Base-by-base conservation (phyloP, 305 asterid genomes). In the Fraxinus angustifolia region DNA sequence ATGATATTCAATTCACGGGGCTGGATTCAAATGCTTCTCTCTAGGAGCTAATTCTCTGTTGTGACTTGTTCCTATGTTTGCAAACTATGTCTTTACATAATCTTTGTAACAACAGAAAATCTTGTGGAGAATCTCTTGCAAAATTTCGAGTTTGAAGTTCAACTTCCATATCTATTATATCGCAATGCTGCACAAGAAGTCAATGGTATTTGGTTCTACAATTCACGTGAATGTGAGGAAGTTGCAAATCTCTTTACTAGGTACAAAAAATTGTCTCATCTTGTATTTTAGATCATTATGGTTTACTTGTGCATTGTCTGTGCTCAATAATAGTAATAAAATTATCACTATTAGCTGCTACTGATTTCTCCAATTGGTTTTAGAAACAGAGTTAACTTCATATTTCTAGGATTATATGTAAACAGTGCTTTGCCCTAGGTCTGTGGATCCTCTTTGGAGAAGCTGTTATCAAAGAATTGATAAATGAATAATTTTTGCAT, bases 121-220 rank as follows among this genome's bases (percentile, higher is more conserved):
- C 89, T 95, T 83, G 97, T 92, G 87, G 98, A 93, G 90, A 90
- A 90, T 91, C 91, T 95, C 72, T 80, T 88, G 88, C 96, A 91
- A 82, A 93, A 91, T 86, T 93, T 95, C 85, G 97, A 89, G 87
- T 89, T 82, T 85, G 99, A 95, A 86, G 87, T 95, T 79, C 96
- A 95, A 84, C 84, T 87, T 83, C 98, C 98, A 73, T 93, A 91
- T 87, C 76, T 95, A 73, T 74, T 93, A 76, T 92, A 95, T 83
- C 89, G 94, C 81, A 95, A 92, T 83, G 92, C 97, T 33, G 84
- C 92, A 40, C 93, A 90, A 85, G 99, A 93, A 88, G 93, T 68
- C 38, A 26, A 68, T 68, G 74, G 40, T 12, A 68, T 68, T 68
- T 68, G 74, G 74, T 95, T 95, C 86, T 92, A 91, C 79, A 85